These are phyloP conservation scores for Cladophialophora carrionii DNA, from an alignment of 2,329 filamentous ascomycete species.

Conservation along the genomic window DNA sequence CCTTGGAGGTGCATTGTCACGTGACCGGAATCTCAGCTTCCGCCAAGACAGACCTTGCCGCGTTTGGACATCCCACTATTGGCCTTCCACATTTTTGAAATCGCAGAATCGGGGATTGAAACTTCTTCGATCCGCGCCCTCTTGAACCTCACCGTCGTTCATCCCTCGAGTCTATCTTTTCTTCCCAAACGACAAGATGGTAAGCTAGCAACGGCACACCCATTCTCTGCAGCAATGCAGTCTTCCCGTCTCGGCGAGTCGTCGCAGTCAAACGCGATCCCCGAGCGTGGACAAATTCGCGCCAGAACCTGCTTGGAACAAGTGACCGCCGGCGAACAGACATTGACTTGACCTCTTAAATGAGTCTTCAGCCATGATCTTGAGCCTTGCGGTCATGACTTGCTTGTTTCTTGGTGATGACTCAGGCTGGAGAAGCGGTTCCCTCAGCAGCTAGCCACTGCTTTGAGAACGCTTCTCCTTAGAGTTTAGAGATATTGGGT, in stretches of 20 bases:
- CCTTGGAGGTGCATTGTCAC: background rate
- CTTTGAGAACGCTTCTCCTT: slow-evolving; percentile 60
- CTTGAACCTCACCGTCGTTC: background rate
- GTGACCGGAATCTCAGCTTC: background rate
- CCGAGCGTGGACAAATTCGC: slow-evolving; percentile 18
- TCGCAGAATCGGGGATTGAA: slow-evolving; percentile 9
- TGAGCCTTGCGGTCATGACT: background rate
- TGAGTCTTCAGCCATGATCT: slow-evolving; percentile 25
- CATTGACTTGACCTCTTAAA: slow-evolving; percentile 30
- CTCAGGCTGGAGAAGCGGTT: slow-evolving; percentile 27
- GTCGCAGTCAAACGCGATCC: slow-evolving; percentile 12
- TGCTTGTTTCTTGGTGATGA: slow-evolving; percentile 29
- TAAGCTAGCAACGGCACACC: slow-evolving; percentile 29
- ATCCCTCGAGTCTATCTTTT: slow-evolving; percentile 1
- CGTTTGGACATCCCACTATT: slow-evolving; percentile 14
- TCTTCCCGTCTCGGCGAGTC: background rate
- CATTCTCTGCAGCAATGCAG: slow-evolving; percentile 6
- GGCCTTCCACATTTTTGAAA: slow-evolving; percentile 18
- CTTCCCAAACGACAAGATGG: slow-evolving; percentile 27
- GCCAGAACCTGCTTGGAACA: slow-evolving; percentile 20
- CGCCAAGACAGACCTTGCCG: slow-evolving; percentile 22
- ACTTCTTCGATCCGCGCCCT: slow-evolving; percentile 11
- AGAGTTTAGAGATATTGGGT: slow-evolving; percentile 73
- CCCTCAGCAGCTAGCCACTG: slow-evolving; percentile 18
- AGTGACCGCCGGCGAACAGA: background rate